Percentiles rank a stretch among this genome's conserved stretches.
phyloP scores from a whole-genome alignment of 2,329 filamentous ascomycete genomes.

The Epichloe sp. region DNA sequence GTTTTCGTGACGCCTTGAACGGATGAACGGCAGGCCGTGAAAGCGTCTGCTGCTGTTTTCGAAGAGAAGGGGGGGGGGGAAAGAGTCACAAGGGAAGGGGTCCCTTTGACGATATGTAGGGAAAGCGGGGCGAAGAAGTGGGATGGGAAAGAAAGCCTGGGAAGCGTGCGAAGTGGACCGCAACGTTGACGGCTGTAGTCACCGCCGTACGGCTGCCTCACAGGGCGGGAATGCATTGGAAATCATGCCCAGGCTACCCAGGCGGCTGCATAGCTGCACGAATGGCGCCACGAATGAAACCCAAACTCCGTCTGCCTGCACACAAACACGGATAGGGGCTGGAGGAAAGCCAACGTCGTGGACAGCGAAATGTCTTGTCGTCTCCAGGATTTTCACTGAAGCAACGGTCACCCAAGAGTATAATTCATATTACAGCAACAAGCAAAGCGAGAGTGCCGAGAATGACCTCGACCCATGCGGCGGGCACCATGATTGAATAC shows the following conservation, averaged over 20 bases:
- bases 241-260: no score
- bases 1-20: conserved; percentile 1
- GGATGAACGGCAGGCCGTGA: conserved; percentile 4
- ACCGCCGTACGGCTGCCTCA: neutral
- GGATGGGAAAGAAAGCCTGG: neutral
- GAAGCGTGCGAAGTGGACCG: neutral
- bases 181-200: neutral
- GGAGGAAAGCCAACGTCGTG: no score
- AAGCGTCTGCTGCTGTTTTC: conserved; percentile 4
- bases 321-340: no score
- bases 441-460: no score
- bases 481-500: no score
- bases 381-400: no score
- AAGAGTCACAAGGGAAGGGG: neutral
- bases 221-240: no score
- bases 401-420: no score
- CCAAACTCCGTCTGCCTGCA: no score
- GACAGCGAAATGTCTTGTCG: no score
- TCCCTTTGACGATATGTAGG: neutral
- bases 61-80: neutral
- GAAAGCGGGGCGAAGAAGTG: conserved; percentile 2
- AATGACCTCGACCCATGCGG: no score
- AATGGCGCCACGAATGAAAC: neutral
- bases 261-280: neutral
- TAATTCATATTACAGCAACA: no score